Base-by-base conservation (phyloP, 2,329 filamentous ascomycete species). In the Hymenoscyphus fraxineus region DNA sequence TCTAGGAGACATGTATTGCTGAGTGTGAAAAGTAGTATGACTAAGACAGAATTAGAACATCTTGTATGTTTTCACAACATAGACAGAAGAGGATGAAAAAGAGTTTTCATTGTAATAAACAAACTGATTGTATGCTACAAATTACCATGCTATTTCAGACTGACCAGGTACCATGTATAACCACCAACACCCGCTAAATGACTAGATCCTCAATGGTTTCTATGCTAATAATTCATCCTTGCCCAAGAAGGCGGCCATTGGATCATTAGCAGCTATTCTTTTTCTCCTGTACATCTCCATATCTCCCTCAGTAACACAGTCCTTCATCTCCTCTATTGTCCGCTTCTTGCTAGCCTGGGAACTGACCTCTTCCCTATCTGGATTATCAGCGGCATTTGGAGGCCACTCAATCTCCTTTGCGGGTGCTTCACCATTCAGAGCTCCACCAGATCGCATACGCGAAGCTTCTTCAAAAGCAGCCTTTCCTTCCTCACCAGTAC, bases 401-500 rank as follows among this genome's bases (percentile, higher is more conserved):
- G 64, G 63, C 66, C 64, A 68, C 35, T 67, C 68, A 58, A 69
- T 69, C 47, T 73, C 69, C 57, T 73, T 69, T 2, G 58, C 19
- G 27, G 72, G 67, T 67, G 73, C 73, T 51, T 75, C 73, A 2
- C 73, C 72, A 54, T 75, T 73, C 3, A 79, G 72, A 59, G 76
- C 78, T 1, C 73, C 79, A 22, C 84, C 73, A 47, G 66, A 80
- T 62, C 83, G 76, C 75, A 88, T 79, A 39, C 81, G 80, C 69
- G 95, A 88, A 0, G 91, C 88, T 64, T 91, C 89, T 71, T 93
- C 88, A 77, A 91, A 93, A 0, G 92, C 93, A 66, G 80, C 80
- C 76, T 88, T 96, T 41, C 95, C 95, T 65, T 91, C 91, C 66
- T 95, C 92, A 32, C 95, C 95, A 0, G 94, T 98, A 77, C 95